A percentile compares a stretch with the other conserved stretches of the same genome.
These are phyloP conservation scores for Poterioochromonas sp. DNA, from an alignment of 352 stramenopile species.

Conservation along the genomic window DNA sequence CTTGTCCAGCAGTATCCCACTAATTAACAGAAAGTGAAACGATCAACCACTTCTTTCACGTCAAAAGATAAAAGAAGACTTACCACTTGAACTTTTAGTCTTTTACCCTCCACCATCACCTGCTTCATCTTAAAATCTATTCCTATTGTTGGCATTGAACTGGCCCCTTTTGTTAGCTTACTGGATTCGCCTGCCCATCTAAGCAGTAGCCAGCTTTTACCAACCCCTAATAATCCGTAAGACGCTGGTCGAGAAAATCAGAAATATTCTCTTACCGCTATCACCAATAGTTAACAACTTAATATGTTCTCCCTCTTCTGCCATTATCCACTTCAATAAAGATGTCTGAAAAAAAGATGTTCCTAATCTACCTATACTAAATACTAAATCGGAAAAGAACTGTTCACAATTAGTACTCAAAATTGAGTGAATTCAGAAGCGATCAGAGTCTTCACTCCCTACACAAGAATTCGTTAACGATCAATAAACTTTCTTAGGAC, in stretches of 20 bases:
- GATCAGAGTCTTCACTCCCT: too few species aligned
- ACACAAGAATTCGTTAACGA: too few species aligned
- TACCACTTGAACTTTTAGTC: constrained; percentile 25
- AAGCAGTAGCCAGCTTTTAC: constrained; percentile 12
- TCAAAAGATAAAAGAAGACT: not conserved
- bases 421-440: too few species aligned
- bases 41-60: too few species aligned
- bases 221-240: not conserved
- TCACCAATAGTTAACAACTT: constrained; percentile 95
- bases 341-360: too few species aligned
- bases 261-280: constrained; percentile 57
- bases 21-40: constrained; percentile 47
- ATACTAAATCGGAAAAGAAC: too few species aligned
- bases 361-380: too few species aligned
- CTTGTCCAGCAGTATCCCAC: constrained; percentile 88
- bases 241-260: not conserved
- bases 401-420: too few species aligned
- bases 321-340: too few species aligned
- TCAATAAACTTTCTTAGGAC: too few species aligned
- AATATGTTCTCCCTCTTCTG: constrained; percentile 58
- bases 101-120: constrained; percentile 9
- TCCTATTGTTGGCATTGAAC: constrained; percentile 23
- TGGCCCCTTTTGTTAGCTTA: not conserved
- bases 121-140: constrained; percentile 30
- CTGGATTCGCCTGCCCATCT: not conserved